Base-by-base conservation (phyloP, 331 rosid species). In the Malus hybrid region DNA sequence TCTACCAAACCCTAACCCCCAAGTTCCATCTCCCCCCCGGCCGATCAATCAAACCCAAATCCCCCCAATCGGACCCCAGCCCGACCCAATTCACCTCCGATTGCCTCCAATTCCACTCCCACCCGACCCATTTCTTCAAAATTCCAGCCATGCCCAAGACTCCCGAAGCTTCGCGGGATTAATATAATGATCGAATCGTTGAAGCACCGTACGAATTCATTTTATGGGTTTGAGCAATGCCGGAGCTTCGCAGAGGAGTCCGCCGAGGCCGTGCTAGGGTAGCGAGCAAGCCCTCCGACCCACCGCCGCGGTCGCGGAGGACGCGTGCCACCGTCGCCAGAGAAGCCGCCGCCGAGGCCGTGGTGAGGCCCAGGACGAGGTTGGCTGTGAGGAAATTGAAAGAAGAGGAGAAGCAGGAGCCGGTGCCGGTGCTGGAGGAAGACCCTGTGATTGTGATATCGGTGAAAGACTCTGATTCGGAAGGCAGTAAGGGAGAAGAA, bases 241-340 rank as follows among this genome's bases (percentile, higher is more conserved):
- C 93, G 85, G 98, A 86, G 92, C 96, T 86, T 93, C 97, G 93
- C 78, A 86, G 81, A 81, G 87, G 89, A 88, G 85, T 86, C 72
- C 90, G 96, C 71, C 83, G 93, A 76, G 92, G 96, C 83, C 87
- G 88, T 62, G 92, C 88, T 82, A 86, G 88, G 85, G 81, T 91
- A 75, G 85, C 82, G 69, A 86, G 68, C 67, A 85, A 31, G 72
- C 81, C 88, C 29, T 72, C 82, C 69, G 82, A 86, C 50, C 82
- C 78, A 66, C 83, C 82, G 69, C 80, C 71, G 69, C 82, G 83
- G 72, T 77, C 70, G 62, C 82, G 65, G 1, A 93, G 86, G 74
- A 89, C 95, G 13, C 87, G 96, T 18, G 98, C 97, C 65, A 90
- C 96, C 15, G 78, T 90, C 7, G 96, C 96, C 28, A 70, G 89